Percentiles rank a stretch among this genome's conserved stretches.
phyloP scores from a whole-genome alignment of 2,329 filamentous ascomycete genomes.

The Metarhizium brunneum region DNA sequence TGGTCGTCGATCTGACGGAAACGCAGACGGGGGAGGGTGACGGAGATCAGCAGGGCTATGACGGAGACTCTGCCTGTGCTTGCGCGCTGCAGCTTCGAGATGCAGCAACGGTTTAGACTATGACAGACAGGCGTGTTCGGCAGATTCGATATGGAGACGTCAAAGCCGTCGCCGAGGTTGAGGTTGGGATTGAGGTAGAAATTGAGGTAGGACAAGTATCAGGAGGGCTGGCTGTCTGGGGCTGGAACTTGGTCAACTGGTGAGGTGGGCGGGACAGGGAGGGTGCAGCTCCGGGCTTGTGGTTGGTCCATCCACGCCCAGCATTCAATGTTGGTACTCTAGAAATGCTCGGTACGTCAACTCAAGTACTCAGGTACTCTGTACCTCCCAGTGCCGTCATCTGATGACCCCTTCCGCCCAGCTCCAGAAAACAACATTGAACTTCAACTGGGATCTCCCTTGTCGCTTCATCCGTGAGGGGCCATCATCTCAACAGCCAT shows the following conservation, averaged over 20 bases:
- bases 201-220: neutral
- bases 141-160: neutral
- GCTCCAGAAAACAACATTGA: neutral
- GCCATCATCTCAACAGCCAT: no score
- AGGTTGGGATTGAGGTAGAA: neutral
- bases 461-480: no score
- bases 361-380: no score
- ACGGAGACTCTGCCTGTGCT: neutral
- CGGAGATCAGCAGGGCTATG: neutral
- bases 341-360: neutral
- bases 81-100: slow-evolving; percentile 2
- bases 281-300: neutral
- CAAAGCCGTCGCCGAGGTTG: neutral
- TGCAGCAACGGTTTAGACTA: neutral
- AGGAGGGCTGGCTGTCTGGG: neutral
- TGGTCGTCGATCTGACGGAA: slow-evolving; percentile 7
- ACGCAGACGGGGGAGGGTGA: neutral
- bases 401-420: neutral
- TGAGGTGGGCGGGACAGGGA: neutral
- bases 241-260: neutral
- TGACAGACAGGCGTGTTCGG: neutral
- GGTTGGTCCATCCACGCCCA: neutral
- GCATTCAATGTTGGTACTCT: neutral
- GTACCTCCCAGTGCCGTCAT: no score
- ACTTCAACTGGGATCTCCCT: no score